Evolutionary conservation across 805 yeast genomes (phyloP).

Genomic region (Monosporozyma aerobia): DNA sequence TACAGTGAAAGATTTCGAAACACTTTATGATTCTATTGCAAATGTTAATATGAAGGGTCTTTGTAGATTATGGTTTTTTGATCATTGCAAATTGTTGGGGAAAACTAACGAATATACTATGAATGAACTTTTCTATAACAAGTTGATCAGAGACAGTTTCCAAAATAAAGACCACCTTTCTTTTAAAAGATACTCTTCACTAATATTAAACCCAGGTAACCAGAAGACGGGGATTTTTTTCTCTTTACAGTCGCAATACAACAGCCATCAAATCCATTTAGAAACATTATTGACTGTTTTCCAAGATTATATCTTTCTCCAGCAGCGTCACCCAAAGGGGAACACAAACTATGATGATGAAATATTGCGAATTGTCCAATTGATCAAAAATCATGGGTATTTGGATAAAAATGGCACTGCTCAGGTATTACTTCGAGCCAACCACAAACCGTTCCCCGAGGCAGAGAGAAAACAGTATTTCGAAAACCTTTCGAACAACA

Average conservation of each 20-base stretch:
- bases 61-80: slow-evolving; percentile 24
- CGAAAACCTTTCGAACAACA: not conserved
- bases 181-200: slow-evolving; percentile 19
- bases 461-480: not conserved
- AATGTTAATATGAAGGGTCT: slow-evolving; percentile 12
- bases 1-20: slow-evolving; percentile 17
- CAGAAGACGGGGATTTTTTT: slow-evolving; percentile 12
- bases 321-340: slow-evolving; percentile 5
- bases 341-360: slow-evolving; percentile 9
- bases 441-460: not conserved
- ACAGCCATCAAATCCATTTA: slow-evolving; percentile 11
- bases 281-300: slow-evolving; percentile 19
- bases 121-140: slow-evolving; percentile 16
- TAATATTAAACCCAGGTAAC: slow-evolving; percentile 15
- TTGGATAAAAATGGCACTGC: slow-evolving; percentile 1
- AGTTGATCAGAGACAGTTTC: slow-evolving; percentile 16
- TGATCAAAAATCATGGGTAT: slow-evolving; percentile 20
- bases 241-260: slow-evolving; percentile 4
- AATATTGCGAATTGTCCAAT: slow-evolving; percentile 18
- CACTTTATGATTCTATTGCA: slow-evolving; percentile 13
- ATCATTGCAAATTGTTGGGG: slow-evolving; percentile 15
- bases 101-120: not conserved
- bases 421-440: slow-evolving; percentile 9
- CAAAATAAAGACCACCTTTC: slow-evolving; percentile 9
- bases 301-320: slow-evolving; percentile 12